Base-by-base conservation (phyloP, 106 monocot species). In the Triglochin maritima region DNA sequence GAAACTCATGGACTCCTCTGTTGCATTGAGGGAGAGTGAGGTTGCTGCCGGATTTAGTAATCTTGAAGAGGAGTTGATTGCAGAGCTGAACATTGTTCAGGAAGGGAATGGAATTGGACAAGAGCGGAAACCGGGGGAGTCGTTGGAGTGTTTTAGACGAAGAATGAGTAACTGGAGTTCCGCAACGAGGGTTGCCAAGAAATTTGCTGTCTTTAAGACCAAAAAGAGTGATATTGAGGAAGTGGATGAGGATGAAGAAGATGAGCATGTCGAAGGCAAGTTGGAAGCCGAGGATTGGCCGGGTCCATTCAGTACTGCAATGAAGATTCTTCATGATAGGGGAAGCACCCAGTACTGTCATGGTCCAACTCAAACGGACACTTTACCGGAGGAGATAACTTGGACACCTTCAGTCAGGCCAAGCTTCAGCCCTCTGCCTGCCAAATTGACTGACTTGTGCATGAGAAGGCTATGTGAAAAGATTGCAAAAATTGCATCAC, bases 251-350 rank as follows among this genome's bases (percentile, higher is more conserved):
- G 47, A 59, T 52, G 60, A 17, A 43, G 66, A 73, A 4, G 68
- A 43, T 12, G 54, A 70, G 46, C 67, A 72, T 52, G 2, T 7
- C 44, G 41, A 4, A 17, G n/a, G 43, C 3, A 50, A 4, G 9
- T 50, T 49, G 4, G 69, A 49, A 46, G 44, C 54, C 16, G 71
- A 47, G 52, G 86, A 93, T 42, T 89, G 88, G 93, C 88, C 84
- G 3, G 88, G 88, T 1, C 88, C 88, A 10, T 88, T 84, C 60
- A 74, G 81, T 14, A 79, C 84, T 53, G 88, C 81, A 9, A 58
- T 77, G 75, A 85, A 78, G 68, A 79, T 89, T 55, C 80, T 88
- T 46, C 46, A 62, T 51, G 84, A 88, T 10, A 57, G 81, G 59
- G 74, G 74, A 47, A 44, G 57, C 13, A 67, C 47, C 29, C 29